Base-by-base conservation (phyloP, 768 basidiomycete species). In the Russula vinacea region DNA sequence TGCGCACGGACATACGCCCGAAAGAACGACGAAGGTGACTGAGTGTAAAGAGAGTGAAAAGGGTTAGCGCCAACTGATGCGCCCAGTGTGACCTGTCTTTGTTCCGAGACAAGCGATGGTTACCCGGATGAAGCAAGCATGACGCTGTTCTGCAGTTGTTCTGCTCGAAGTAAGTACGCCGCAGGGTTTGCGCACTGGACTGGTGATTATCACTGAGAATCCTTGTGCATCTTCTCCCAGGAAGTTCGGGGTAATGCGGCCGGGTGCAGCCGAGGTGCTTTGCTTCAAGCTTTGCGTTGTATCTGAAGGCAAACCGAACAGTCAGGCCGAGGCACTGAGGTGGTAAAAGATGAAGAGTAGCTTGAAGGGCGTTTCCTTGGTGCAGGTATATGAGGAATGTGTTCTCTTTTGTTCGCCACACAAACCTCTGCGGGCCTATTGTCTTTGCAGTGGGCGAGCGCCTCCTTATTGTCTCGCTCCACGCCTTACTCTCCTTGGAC, bases 321-420 rank as follows among this genome's bases (percentile, higher is more conserved):
- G 32, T 16, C 6, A 6, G 42, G 9, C 22, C 3, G 19, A n/a
- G 9, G 7, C 17, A 33, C 17, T 14, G 59, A 51, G 44, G 64
- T 61, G 64, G 64, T 61, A n/a, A 22, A 37, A 40, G 60, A 42
- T 52, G 6, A 59, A 65, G 56, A 53, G 40, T 29, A 19, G 39
- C 14, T 16, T 24, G 13, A 22, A 29, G 13, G 10, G 29, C 35
- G 19, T 39, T 26, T 26, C 42, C 16, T 33, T 17, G 32, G 13
- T 51, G 9, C 37, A 33, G 8, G 40, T 67, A 67, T 65, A 65
- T 67, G 60, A 57, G 56, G 32, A 26, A 16, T 26, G 45, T 1
- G 0, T 14, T 33, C 56, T 17, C 56, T 63, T 52, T 63, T 63
- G 62, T 63, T 58, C 19, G 55, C 56, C 44, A 57, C 42, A 42